phyloP scores from a whole-genome alignment of 192 early-diverging fungal species.

The Entomortierella beljakovae region DNA sequence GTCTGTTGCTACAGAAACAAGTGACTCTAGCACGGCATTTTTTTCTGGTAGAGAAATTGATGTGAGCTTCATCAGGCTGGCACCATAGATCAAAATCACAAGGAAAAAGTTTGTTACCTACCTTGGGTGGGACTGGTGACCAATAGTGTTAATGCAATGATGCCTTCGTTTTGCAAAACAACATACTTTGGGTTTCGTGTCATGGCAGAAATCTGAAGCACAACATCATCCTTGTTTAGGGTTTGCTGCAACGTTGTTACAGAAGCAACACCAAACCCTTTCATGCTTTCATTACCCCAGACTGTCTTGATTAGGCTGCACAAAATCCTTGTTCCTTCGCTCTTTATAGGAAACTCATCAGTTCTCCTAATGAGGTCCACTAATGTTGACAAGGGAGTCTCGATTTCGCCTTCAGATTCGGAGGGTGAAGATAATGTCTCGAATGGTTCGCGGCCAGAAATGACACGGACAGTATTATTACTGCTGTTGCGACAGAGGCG shows the following conservation, averaged over 20 bases:
- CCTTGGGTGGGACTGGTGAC: slow-evolving; percentile 53
- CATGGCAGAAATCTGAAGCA: slow-evolving; percentile 57
- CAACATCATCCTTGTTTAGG: slow-evolving; percentile 45
- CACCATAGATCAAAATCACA: neutral
- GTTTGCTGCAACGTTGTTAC: slow-evolving; percentile 51
- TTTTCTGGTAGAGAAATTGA: slow-evolving; percentile 10
- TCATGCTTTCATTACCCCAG: slow-evolving; percentile 57
- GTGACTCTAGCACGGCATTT: slow-evolving; percentile 33
- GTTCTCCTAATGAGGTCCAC: slow-evolving; percentile 58
- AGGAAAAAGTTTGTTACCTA: slow-evolving; percentile 9
- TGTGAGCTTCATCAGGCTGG: neutral
- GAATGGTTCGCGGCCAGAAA: slow-evolving; percentile 49
- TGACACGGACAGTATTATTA: slow-evolving; percentile 34
- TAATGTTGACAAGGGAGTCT: slow-evolving; percentile 39
- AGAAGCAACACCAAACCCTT: slow-evolving; percentile 31
- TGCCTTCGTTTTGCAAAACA: slow-evolving; percentile 68
- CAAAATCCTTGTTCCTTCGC: slow-evolving; percentile 64
- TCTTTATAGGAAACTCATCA: slow-evolving; percentile 64
- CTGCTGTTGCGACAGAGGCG: slow-evolving; percentile 58
- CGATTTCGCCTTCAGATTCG: slow-evolving; percentile 26
- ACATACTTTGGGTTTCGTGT: slow-evolving; percentile 64
- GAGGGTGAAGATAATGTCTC: slow-evolving; percentile 34
- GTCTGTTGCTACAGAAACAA: slow-evolving; percentile 10
- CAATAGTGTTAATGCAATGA: slow-evolving; percentile 65
- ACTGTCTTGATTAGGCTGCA: slow-evolving; percentile 63